Conservation (phyloP, 2,329 filamentous ascomycete genomes). For the Alternaria sp. region DNA sequence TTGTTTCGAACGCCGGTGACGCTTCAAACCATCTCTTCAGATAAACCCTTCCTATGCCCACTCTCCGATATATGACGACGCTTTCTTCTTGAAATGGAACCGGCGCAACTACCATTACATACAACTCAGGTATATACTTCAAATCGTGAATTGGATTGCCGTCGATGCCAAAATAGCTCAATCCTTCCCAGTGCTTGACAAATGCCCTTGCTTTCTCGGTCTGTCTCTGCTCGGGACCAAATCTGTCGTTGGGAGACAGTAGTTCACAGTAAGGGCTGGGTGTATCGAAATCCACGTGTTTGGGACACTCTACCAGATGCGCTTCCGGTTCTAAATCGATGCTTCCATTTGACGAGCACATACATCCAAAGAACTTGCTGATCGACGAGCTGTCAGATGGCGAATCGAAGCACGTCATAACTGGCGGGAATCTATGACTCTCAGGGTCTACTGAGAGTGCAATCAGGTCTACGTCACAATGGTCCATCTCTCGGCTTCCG, state of each 20-base stretch:
- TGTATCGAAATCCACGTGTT: not conserved
- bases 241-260: not conserved
- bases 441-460: not conserved
- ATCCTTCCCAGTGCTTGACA: not conserved
- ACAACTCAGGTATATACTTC: not conserved
- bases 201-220: not conserved
- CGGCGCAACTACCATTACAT: constrained; percentile 1
- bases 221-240: not conserved
- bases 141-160: not conserved
- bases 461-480: not conserved
- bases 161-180: not conserved
- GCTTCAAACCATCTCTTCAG: constrained; percentile 12
- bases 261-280: not conserved
- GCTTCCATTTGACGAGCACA: not conserved
- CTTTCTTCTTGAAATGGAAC: not conserved
- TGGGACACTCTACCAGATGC: not conserved
- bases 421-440: not conserved
- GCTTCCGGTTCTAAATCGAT: not conserved
- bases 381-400: not conserved
- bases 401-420: not conserved
- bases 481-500: not conserved
- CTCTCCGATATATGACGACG: not conserved
- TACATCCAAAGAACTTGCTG: not conserved
- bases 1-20: not conserved
- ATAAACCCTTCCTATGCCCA: constrained; percentile 6